Evolutionary conservation across 192 early-diverging fungal genomes (phyloP), one percentile per base, ranked within the genome.

Genomic region (Gamsiella multidivaricata): DNA sequence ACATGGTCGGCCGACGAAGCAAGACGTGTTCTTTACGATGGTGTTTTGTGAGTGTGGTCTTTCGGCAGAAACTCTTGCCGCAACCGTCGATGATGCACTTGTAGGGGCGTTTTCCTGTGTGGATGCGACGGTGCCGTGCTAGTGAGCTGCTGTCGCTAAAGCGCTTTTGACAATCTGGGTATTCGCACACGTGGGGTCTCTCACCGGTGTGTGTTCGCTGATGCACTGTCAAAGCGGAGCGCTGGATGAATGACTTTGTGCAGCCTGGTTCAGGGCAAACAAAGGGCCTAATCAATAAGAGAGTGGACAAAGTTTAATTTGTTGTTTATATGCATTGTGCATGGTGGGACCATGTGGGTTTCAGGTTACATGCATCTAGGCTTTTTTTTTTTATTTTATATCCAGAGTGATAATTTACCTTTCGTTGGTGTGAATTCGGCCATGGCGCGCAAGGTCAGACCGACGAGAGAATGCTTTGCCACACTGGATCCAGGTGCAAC

Each of bases 211-310:
- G 92, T 3, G 90, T 92, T 68, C 93, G 88, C 54, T 85, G 70
- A 73, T 95, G 94, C 23, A 95, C 92, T 3, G 89, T 92, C 61
- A 95, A 70, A 52, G 94, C 94, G 5, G 91, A 93, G 53, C 91
- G 83, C 87, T 95, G 65, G 74, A 95, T 93, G 49, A 95, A 95
- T 51, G 90, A 85, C 81, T 95, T 95, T 56, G 83, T 88, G 73
- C 94, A 95, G 45, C 84, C 86, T 25, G 73, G 69, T 61, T 86
- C 86, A 34, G 46, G 45, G 70, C 93, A 94, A 23, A 73, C 71
- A 75, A 90, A 94, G 3, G 93, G 91, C 70, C 87, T 82, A 63
- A 23, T 6, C 15, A 36, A 17, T 42, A 3, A 23, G 20, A 52
- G 10, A 51, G 5, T 5, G n/a, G n/a, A n/a, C n/a, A n/a, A n/a